Base-by-base conservation (phyloP, 2,329 filamentous ascomycete genomes). In the Fusarium caatingaense region DNA sequence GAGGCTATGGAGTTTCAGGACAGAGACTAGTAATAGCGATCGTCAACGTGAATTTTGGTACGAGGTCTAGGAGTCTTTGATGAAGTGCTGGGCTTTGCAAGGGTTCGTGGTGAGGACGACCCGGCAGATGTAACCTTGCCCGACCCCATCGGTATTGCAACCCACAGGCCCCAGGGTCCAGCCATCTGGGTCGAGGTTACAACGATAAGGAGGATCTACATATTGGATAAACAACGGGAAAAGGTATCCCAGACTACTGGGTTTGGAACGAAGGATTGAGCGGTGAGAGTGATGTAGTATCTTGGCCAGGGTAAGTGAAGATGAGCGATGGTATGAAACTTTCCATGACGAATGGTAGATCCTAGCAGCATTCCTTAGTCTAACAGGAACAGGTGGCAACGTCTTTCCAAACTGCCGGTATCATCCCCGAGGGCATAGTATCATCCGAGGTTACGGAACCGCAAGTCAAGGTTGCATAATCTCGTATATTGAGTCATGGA, bases 1-100 rank as follows among this genome's bases (percentile, higher is more conserved):
- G 44, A 66, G 5, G 28, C 37, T 21, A 56, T 18, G 58, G 44
- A 34, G 60, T 64, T 64, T 56, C 60, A 66, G 48, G 21, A 6
- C 8, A 21, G 20, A 27, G 23, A 49, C 55, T 61, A 66, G 60
- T 48, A 55, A 66, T 48, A 34, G 18, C 18, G 56, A 61, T 54
- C 62, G 61, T 16, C 62, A 9, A 48, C 25, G 23, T 23, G 15
- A 61, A 10, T 25, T 55, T 48, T 44, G 20, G 30, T 44, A 56
- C 20, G 13, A 48, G 28, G n/a, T 23, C 8, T 28, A 23, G 12
- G 47, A 34, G n/a, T 20, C 8, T 23, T 28, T 34, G 20, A 41
- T 18, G 8, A 48, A 40, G 12, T 42, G 21, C 16, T 40, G 30
- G 18, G 28, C 28, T 32, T 41, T 44, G 23, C 21, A 55, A 49